Evolutionary conservation across 805 yeast species (phyloP).

Genomic region (Monosporozyma aerobia): DNA sequence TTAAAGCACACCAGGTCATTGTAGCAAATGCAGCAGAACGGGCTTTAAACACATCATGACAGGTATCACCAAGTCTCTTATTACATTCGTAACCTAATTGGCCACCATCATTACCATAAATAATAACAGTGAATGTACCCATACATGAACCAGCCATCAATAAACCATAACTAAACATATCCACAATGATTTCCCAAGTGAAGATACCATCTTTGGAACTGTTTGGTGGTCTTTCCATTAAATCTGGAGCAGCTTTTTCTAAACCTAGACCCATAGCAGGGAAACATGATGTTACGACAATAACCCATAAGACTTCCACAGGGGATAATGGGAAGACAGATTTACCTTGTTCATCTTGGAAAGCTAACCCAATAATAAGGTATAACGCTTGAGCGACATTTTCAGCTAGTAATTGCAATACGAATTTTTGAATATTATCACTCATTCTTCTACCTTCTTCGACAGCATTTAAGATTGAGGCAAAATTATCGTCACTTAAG

Average conservation of each 20-base stretch:
- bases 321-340: slow-evolving; percentile 93
- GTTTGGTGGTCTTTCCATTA: slow-evolving; percentile 93
- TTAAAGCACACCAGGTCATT: slow-evolving; percentile 79
- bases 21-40: slow-evolving; percentile 71
- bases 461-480: slow-evolving; percentile 86
- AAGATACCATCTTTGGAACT: slow-evolving; percentile 74
- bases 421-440: slow-evolving; percentile 87
- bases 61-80: slow-evolving; percentile 35
- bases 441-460: slow-evolving; percentile 98
- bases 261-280: slow-evolving; percentile 97
- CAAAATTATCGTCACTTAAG: slow-evolving; percentile 90
- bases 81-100: slow-evolving; percentile 61
- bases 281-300: slow-evolving; percentile 95
- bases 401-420: slow-evolving; percentile 88
- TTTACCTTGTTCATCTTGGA: slow-evolving; percentile 56
- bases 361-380: slow-evolving; percentile 70
- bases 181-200: slow-evolving; percentile 56
- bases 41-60: slow-evolving; percentile 60
- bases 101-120: slow-evolving; percentile 62
- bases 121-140: slow-evolving; percentile 51
- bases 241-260: slow-evolving; percentile 91
- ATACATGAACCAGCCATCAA: slow-evolving; percentile 66
- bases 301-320: slow-evolving; percentile 96
- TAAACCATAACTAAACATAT: slow-evolving; percentile 65
- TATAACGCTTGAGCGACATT: slow-evolving; percentile 89